Evolutionary conservation across 176 grass and related monocot genomes (phyloP).

Genomic region (Carex pumila): DNA sequence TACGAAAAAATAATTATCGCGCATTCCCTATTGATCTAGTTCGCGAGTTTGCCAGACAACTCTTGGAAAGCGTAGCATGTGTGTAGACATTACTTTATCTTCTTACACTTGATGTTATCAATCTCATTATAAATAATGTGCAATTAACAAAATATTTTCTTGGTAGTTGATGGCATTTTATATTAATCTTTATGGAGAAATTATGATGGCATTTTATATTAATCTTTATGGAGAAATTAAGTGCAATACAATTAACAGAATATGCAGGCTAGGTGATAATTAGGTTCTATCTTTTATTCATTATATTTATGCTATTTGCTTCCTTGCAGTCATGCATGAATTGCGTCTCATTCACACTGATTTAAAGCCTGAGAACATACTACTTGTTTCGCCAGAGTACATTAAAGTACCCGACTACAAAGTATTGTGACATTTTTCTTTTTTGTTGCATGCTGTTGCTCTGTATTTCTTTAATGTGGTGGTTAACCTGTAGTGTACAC

Average conservation of each 20-base stretch:
- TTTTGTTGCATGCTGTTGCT: constrained; percentile 7
- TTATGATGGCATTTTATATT: background rate
- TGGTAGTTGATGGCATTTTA: background rate
- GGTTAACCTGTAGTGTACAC: constrained; percentile 5
- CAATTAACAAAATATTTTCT: background rate
- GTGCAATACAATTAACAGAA: background rate
- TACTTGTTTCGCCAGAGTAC: constrained; percentile 93
- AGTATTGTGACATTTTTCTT: constrained; percentile 67
- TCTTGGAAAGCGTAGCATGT: constrained; percentile 53
- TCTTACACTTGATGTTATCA: constrained; percentile 12
- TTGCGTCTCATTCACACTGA: constrained; percentile 99
- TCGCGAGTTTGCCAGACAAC: constrained; percentile 47
- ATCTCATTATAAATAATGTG: background rate
- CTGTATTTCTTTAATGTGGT: background rate
- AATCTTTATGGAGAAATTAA: background rate
- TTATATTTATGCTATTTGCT: constrained; percentile 52
- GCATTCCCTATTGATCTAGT: constrained; percentile 49
- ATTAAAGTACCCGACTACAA: constrained; percentile 98
- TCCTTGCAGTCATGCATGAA: constrained; percentile 98
- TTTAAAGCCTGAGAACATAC: constrained; percentile 99
- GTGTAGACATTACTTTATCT: constrained; percentile 29
- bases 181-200: background rate
- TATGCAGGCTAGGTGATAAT: background rate
- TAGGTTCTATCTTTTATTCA: constrained; percentile 27
- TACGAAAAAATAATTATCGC: constrained; percentile 54